Conservation (phyloP, 2,329 filamentous ascomycete species). For the Epichloe coenophiala region DNA sequence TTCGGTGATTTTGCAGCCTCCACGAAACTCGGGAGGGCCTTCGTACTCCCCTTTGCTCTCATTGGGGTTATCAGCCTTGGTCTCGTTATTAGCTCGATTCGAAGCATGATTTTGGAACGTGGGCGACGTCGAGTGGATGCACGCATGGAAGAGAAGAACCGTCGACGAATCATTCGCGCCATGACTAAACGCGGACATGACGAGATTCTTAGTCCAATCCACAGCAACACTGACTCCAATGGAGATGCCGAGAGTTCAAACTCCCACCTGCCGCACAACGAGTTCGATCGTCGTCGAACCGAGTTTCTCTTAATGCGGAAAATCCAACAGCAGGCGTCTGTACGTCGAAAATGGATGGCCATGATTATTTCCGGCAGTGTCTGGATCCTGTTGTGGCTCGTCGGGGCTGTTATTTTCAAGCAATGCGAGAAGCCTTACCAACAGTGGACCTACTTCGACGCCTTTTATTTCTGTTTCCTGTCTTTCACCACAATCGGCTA, state of each 20-base stretch:
- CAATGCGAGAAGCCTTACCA: constrained; percentile 38
- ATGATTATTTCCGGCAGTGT: constrained; percentile 52
- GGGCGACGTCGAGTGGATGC: constrained; percentile 40
- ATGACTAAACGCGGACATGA: constrained; percentile 33
- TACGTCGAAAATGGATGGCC: constrained; percentile 60
- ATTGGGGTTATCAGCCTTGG: constrained; percentile 74
- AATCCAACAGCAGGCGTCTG: constrained; percentile 54
- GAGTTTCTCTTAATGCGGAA: constrained; percentile 72
- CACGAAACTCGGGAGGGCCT: constrained; percentile 46
- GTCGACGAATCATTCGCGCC: constrained; percentile 31
- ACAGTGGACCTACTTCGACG: constrained; percentile 61
- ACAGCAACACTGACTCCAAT: constrained; percentile 7
- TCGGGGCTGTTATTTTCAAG: constrained; percentile 64
- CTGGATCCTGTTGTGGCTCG: constrained; percentile 66
- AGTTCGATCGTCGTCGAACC: constrained; percentile 48
- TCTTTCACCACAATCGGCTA: constrained; percentile 79
- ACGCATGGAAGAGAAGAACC: constrained; percentile 46
- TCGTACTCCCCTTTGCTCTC: constrained; percentile 74
- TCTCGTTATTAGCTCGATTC: constrained; percentile 69
- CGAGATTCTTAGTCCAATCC: constrained; percentile 36
- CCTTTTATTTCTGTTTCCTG: constrained; percentile 77
- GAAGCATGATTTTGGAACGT: constrained; percentile 48
- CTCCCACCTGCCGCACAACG: constrained; percentile 16
- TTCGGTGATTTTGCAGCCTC: constrained; percentile 41
- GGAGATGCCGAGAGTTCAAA: constrained; percentile 4